Evolutionary conservation across 2,329 filamentous ascomycete species (phyloP).

Genomic region (Thielaviopsis euricoi): DNA sequence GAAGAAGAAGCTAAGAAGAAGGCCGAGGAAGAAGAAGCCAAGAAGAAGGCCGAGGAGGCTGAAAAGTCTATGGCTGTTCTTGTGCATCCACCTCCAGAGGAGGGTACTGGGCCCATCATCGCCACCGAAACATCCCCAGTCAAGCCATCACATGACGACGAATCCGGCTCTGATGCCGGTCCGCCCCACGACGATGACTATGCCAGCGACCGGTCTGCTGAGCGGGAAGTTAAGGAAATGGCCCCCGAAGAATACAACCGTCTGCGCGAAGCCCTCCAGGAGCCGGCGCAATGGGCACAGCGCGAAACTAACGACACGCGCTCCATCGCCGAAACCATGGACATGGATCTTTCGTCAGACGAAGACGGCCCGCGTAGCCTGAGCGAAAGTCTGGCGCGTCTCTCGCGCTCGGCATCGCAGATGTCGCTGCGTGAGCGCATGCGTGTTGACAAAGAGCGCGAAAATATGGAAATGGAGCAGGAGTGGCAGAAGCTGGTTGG

Average conservation of each 20-base stretch:
- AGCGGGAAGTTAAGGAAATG: conserved; percentile 7
- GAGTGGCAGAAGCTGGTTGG: conserved; percentile 10
- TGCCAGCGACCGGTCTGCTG: conserved; percentile 2
- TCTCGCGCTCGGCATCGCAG: conserved; percentile 1
- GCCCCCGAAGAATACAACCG: conserved; percentile 6
- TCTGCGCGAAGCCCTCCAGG: conserved; percentile 13
- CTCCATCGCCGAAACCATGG: conserved; percentile 11
- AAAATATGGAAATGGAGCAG: conserved; percentile 12
- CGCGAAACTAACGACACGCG: conserved; percentile 4
- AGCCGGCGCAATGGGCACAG: conserved; percentile 5
- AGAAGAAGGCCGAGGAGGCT: neutral
- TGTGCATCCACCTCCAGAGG: conserved; percentile 3
- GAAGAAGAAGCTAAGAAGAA: conserved; percentile 16
- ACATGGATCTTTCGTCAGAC: conserved; percentile 8
- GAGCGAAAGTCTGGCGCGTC: conserved; percentile 6
- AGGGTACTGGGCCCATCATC: neutral
- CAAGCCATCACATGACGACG: neutral
- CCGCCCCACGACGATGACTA: neutral
- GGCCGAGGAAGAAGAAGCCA: conserved; percentile 14
- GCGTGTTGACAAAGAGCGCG: conserved; percentile 13
- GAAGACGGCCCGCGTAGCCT: conserved; percentile 9
- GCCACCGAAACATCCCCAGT: neutral
- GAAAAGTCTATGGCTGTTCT: neutral
- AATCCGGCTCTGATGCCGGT: neutral
- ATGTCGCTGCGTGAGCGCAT: conserved; percentile 7